Evolutionary conservation across 2,329 filamentous ascomycete genomes (phyloP).

Genomic region (Colletotrichum orchidophilum): DNA sequence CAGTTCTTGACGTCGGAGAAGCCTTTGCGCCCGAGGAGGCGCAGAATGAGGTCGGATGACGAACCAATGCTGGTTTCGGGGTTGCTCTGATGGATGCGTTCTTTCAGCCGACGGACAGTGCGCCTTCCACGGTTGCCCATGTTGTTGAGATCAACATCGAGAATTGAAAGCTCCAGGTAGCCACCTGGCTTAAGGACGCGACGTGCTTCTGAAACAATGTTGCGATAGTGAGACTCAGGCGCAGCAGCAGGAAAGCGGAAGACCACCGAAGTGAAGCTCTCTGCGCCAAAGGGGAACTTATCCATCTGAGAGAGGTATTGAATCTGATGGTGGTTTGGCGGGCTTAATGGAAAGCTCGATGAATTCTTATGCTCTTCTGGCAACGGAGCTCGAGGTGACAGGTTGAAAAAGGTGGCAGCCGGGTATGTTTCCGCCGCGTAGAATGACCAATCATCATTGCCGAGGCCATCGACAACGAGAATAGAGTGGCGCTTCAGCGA

Average conservation of each 20-base stretch:
- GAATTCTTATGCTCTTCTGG: constrained; percentile 53
- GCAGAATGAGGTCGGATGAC: constrained; percentile 69
- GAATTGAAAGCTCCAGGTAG: constrained; percentile 79
- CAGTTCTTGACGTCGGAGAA: constrained; percentile 80
- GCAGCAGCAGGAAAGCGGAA: constrained; percentile 79
- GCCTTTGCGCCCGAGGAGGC: constrained; percentile 72
- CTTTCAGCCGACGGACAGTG: constrained; percentile 76
- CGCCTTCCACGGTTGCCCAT: constrained; percentile 79
- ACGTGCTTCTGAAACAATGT: constrained; percentile 78
- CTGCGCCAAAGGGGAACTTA: constrained; percentile 78
- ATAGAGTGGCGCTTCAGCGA: constrained; percentile 69
- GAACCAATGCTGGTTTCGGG: constrained; percentile 69
- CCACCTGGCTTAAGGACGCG: constrained; percentile 82
- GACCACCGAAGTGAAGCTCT: constrained; percentile 80
- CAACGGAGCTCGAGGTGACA: constrained; percentile 68
- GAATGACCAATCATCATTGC: constrained; percentile 90
- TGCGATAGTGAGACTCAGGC: constrained; percentile 74
- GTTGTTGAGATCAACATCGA: constrained; percentile 84
- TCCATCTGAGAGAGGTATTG: constrained; percentile 70
- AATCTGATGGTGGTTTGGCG: constrained; percentile 79
- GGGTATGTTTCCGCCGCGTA: constrained; percentile 86
- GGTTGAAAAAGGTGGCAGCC: constrained; percentile 78
- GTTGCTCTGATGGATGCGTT: constrained; percentile 70
- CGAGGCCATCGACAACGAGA: constrained; percentile 82
- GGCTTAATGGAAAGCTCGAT: constrained; percentile 63